phyloP scores from a whole-genome alignment of 169 alveolate genomes.

The Plasmodium yoelii region DNA sequence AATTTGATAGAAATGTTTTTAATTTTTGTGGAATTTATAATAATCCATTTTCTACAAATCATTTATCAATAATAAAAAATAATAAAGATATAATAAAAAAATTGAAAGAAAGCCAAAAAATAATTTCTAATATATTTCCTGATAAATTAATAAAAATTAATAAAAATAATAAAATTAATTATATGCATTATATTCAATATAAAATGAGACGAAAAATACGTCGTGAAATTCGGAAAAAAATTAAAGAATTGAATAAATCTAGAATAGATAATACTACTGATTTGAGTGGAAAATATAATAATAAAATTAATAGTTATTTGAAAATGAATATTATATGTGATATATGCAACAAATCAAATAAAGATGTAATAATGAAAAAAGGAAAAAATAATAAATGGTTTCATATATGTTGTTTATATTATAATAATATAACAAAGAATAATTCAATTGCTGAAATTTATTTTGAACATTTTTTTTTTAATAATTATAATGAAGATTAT shows the following conservation, averaged over 20 bases:
- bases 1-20: not conserved
- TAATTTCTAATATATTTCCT: not conserved
- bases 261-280: not conserved
- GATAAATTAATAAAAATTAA: not conserved
- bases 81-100: not conserved
- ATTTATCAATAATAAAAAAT: no score
- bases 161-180: not conserved
- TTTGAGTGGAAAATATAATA: not conserved
- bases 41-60: not conserved
- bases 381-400: slow-evolving; percentile 21
- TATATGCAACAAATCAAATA: slow-evolving; percentile 12
- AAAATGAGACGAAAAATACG: not conserved
- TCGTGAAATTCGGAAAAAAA: not conserved
- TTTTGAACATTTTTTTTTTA: slow-evolving; percentile 37
- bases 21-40: not conserved
- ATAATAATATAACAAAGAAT: slow-evolving; percentile 31
- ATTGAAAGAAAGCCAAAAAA: not conserved
- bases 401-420: slow-evolving; percentile 48
- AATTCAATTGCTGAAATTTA: slow-evolving; percentile 14
- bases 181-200: not conserved
- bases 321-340: not conserved
- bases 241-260: not conserved
- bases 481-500: slow-evolving; percentile 45
- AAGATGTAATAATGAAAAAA: slow-evolving; percentile 32
- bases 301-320: not conserved